phyloP scores from a whole-genome alignment of 768 basidiomycete species.

The Lentinus tigrinus region DNA sequence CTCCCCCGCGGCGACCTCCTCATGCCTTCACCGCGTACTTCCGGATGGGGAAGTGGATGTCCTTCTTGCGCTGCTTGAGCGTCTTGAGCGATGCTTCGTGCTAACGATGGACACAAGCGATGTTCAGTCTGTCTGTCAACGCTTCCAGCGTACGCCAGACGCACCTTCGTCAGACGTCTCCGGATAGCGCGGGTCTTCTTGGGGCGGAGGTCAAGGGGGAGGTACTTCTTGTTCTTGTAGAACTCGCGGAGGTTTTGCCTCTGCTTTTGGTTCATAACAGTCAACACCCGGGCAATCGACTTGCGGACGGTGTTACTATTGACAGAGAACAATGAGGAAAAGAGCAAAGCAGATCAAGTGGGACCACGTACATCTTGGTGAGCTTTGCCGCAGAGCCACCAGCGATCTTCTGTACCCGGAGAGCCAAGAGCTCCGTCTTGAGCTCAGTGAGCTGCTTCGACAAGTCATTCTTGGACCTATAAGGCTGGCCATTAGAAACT shows the following conservation, averaged over 20 bases:
- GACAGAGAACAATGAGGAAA: not conserved
- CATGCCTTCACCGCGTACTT: slow-evolving; percentile 96
- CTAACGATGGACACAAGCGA: slow-evolving; percentile 35
- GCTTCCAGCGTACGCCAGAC: not conserved
- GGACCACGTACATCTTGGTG: slow-evolving; percentile 84
- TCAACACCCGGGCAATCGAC: slow-evolving; percentile 96
- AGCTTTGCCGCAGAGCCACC: slow-evolving; percentile 95
- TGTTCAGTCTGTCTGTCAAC: not conserved
- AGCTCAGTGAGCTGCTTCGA: slow-evolving; percentile 90
- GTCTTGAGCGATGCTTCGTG: slow-evolving; percentile 86
- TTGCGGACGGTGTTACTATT: slow-evolving; percentile 92
- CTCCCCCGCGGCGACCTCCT: slow-evolving; percentile 27
- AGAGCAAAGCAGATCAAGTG: not conserved
- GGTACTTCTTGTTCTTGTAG: slow-evolving; percentile 96
- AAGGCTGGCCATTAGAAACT: not conserved
- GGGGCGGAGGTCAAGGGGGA: slow-evolving; percentile 93
- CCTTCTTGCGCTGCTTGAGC: slow-evolving; percentile 91
- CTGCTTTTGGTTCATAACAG: slow-evolving; percentile 97
- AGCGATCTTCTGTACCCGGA: slow-evolving; percentile 98
- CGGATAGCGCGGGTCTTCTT: slow-evolving; percentile 99
- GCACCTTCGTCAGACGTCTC: slow-evolving; percentile 86
- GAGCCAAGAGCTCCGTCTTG: slow-evolving; percentile 89
- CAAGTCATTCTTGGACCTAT: slow-evolving; percentile 95
- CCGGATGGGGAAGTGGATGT: slow-evolving; percentile 87
- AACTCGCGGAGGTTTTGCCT: slow-evolving; percentile 95